A percentile compares a stretch with the other conserved stretches of the same genome.
Evolutionary conservation across 1,284 basidiomycete genomes (phyloP).

Genomic region (Ceratorhiza oryzae-sativae): DNA sequence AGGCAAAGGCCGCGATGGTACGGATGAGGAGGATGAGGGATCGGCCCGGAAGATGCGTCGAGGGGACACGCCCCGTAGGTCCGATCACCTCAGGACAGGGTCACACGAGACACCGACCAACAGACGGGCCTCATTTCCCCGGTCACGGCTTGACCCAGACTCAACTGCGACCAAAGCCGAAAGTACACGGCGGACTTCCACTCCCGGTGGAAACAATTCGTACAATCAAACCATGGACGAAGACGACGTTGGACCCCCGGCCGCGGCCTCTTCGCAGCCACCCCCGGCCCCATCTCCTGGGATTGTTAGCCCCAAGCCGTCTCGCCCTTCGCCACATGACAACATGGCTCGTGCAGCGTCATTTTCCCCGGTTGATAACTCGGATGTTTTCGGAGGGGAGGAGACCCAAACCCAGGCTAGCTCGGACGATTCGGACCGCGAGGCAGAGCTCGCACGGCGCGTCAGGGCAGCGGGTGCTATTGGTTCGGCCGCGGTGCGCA

Average conservation of each 20-base stretch:
- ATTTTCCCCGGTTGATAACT: background rate
- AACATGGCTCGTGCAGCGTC: background rate
- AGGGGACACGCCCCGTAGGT: slow-evolving; percentile 14
- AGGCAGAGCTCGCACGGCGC: slow-evolving; percentile 30
- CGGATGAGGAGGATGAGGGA: slow-evolving; percentile 23
- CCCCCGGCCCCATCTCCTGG: background rate
- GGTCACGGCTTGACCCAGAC: background rate
- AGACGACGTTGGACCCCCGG: slow-evolving; percentile 9
- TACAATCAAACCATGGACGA: slow-evolving; percentile 30
- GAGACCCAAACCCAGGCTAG: slow-evolving; percentile 33
- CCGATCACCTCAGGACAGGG: background rate
- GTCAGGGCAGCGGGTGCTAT: slow-evolving; percentile 30
- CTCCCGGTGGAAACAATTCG: background rate
- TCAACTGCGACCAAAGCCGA: slow-evolving; percentile 16
- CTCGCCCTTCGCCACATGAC: slow-evolving; percentile 12
- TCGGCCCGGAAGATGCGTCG: slow-evolving; percentile 22
- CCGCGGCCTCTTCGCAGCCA: background rate
- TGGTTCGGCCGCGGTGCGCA: slow-evolving; percentile 32
- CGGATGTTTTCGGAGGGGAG: slow-evolving; percentile 26
- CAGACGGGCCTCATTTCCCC: background rate
- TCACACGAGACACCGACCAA: background rate
- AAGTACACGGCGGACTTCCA: background rate
- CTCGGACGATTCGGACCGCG: slow-evolving; percentile 33
- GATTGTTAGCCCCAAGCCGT: background rate
- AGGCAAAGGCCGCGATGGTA: slow-evolving; percentile 29